These are phyloP conservation scores for Colletotrichum godetiae DNA, from an alignment of 2,329 filamentous ascomycete species.

Conservation along the genomic window DNA sequence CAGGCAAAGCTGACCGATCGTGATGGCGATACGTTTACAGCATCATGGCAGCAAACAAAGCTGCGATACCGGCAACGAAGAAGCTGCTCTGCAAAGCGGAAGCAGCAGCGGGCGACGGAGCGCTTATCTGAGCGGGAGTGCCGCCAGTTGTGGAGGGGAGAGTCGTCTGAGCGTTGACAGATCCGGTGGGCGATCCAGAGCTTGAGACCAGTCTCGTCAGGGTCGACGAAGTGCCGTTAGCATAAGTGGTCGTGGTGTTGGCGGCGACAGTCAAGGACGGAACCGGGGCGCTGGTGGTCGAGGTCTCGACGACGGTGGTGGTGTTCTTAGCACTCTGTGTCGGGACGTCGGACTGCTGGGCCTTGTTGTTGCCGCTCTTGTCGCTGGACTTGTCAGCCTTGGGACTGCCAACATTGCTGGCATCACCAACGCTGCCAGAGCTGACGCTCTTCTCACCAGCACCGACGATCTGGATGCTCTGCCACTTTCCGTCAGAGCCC, in stretches of 20 bases:
- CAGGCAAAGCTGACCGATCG: too few relatives aligned
- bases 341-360: neutral
- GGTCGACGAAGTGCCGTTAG: constrained; percentile 48
- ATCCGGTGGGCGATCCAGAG: constrained; percentile 39
- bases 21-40: neutral
- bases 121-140: constrained; percentile 5
- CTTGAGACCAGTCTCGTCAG: constrained; percentile 9
- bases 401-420: neutral
- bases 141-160: constrained; percentile 49
- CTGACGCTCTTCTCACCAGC: constrained; percentile 39
- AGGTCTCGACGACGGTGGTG: neutral
- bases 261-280: neutral
- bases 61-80: constrained; percentile 14
- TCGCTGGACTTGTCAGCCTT: constrained; percentile 36
- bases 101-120: neutral
- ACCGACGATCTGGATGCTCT: constrained; percentile 43
- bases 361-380: constrained; percentile 25
- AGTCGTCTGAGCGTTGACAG: constrained; percentile 35
- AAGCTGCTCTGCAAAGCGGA: constrained; percentile 9
- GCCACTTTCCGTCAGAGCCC: constrained; percentile 41
- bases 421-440: neutral
- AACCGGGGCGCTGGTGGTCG: neutral
- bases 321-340: neutral
- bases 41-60: constrained; percentile 26
- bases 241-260: constrained; percentile 41